Conservation (phyloP, 2,329 filamentous ascomycete species). For the Trichothecium sympodiale region DNA sequence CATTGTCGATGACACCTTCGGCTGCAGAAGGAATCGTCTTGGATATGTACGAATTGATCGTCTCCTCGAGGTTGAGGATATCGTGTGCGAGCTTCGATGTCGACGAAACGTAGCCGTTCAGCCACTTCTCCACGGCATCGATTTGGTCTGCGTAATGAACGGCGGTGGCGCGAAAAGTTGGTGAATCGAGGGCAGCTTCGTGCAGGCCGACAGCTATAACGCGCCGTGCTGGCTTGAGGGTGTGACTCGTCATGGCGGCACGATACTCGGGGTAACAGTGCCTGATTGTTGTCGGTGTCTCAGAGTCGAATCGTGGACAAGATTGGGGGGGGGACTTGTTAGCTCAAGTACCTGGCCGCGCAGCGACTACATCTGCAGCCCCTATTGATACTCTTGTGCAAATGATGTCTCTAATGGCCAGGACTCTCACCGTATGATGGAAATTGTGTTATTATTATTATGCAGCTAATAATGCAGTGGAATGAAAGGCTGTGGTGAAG, state of each 20-base stretch:
- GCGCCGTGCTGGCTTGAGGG: constrained; percentile 16
- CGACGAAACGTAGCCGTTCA: constrained; percentile 49
- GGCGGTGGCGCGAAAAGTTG: constrained; percentile 81
- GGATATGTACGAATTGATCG: constrained; percentile 65
- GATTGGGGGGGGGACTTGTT: too few relatives aligned
- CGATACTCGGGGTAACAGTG: too few relatives aligned
- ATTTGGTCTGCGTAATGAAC: constrained; percentile 86
- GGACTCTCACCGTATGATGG: too few relatives aligned
- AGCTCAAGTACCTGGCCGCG: too few relatives aligned
- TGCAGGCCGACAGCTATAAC: constrained; percentile 71
- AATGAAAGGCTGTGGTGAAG: too few relatives aligned
- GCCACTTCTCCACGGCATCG: constrained; percentile 85
- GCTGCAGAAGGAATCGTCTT: constrained; percentile 68
- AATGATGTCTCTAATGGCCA: too few relatives aligned
- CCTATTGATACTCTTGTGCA: too few relatives aligned
- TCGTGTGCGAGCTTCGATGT: constrained; percentile 46
- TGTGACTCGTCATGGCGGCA: neutral
- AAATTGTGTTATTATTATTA: too few relatives aligned
- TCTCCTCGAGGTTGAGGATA: constrained; percentile 64
- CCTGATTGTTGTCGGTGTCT: too few relatives aligned
- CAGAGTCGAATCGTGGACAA: too few relatives aligned
- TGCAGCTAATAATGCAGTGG: too few relatives aligned
- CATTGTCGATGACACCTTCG: constrained; percentile 83
- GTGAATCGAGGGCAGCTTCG: constrained; percentile 92
- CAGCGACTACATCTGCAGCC: too few relatives aligned